Percentiles rank a stretch among this genome's conserved stretches.
Evolutionary conservation across 352 stramenopile genomes (phyloP).

Genomic region (Phytophthora citricola): DNA sequence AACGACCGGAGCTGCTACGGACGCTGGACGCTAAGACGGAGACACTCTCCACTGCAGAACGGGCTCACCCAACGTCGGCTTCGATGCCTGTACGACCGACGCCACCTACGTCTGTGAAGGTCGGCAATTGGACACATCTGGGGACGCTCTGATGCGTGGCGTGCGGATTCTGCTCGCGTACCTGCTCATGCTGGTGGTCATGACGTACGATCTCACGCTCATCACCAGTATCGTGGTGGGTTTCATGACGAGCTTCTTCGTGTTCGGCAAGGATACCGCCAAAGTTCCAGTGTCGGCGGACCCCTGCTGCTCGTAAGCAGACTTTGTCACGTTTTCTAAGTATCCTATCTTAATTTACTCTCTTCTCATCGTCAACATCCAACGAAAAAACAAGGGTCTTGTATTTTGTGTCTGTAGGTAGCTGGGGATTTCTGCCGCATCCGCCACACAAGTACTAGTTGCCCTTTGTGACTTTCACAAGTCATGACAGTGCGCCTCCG

Average conservation of each 20-base stretch:
- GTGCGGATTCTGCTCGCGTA: conserved; percentile 77
- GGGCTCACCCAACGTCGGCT: conserved; percentile 9
- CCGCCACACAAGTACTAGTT: conserved; percentile 7
- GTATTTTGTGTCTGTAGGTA: conserved; percentile 31
- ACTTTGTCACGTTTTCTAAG: not conserved
- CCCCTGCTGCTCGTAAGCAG: conserved; percentile 63
- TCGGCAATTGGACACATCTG: conserved; percentile 63
- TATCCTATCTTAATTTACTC: conserved; percentile 21
- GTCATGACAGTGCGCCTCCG: not conserved
- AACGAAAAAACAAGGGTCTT: conserved; percentile 14
- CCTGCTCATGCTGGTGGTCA: conserved; percentile 80
- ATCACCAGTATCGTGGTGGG: conserved; percentile 69
- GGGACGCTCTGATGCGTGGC: conserved; percentile 68
- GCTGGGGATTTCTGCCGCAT: conserved; percentile 1
- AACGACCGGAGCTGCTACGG: conserved; percentile 16
- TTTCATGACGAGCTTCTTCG: conserved; percentile 69
- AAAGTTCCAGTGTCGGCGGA: conserved; percentile 75
- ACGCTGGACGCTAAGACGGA: conserved; percentile 17
- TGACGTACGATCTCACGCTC: conserved; percentile 81
- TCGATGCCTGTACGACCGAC: conserved; percentile 4
- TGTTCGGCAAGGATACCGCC: conserved; percentile 73
- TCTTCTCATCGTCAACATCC: conserved; percentile 8
- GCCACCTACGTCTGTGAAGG: conserved; percentile 36
- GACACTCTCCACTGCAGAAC: conserved; percentile 22
- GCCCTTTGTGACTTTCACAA: conserved; percentile 2